These are phyloP conservation scores for Chlorella sp. DNA, from an alignment of 139 green algal genomes.

Conservation along the genomic window DNA sequence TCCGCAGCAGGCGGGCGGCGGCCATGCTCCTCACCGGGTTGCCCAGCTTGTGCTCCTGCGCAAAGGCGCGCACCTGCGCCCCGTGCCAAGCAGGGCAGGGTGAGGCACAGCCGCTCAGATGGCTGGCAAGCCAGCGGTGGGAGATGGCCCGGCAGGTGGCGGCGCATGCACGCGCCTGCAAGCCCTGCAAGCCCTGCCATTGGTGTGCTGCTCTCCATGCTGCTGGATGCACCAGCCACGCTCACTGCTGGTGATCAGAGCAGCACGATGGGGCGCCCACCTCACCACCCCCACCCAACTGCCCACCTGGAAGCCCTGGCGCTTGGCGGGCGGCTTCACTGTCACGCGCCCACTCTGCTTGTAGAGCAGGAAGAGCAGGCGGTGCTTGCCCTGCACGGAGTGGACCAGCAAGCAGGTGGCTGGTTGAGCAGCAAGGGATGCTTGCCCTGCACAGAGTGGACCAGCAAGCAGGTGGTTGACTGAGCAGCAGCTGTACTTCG, in stretches of 20 bases:
- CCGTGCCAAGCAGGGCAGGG: too few relatives aligned
- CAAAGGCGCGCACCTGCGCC: conserved; percentile 38
- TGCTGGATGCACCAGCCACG: neutral
- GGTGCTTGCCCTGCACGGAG: conserved; percentile 16
- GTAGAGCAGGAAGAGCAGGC: conserved; percentile 39
- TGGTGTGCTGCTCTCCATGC: neutral
- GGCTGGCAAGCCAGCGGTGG: neutral
- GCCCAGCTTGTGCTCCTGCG: conserved; percentile 35
- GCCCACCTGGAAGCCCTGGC: conserved; percentile 32
- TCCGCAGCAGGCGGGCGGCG: too few relatives aligned
- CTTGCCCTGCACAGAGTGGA: neutral
- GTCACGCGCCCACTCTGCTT: conserved; percentile 30
- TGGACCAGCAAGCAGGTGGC: too few relatives aligned
- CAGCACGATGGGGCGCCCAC: too few relatives aligned
- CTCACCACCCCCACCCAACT: too few relatives aligned
- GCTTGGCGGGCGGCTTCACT: conserved; percentile 2
- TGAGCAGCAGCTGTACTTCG: too few relatives aligned
- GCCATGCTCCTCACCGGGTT: conserved; percentile 26
- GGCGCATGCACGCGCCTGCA: neutral
- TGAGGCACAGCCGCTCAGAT: too few relatives aligned
- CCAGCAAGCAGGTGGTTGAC: too few relatives aligned
- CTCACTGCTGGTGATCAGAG: neutral
- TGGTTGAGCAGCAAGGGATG: too few relatives aligned
- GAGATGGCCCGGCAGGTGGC: neutral
- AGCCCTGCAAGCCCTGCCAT: neutral